Evolutionary conservation across 1,284 basidiomycete species (phyloP), one percentile per base, ranked within the genome.

Genomic region (Tilletia walkeri): DNA sequence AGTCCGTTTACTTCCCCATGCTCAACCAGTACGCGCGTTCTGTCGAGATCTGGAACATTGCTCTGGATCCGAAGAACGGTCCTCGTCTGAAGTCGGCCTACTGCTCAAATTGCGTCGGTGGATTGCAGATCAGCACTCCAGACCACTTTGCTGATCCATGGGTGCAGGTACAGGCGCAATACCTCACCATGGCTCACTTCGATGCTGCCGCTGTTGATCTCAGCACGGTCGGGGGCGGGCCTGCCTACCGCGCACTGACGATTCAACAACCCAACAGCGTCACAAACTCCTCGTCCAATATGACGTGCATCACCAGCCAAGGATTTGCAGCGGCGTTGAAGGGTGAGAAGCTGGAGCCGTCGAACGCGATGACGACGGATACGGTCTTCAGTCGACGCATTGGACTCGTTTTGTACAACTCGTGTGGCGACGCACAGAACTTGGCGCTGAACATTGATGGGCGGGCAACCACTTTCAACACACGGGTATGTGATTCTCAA

Each of bases 21-120:
- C n/a, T 48, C 24, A 2, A 10, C 2, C 71, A 72, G 41, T 72
- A 75, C 36, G 38, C 71, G 0, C 63, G 70, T 10, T 70, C 70
- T 9, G 36, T 78, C 16, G 47, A 79, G 16, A 69, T 74, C 47
- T 80, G 78, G 78, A 80, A 80, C 53, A 50, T 77, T 3, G 78
- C 78, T 0, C 70, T 80, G 4, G 73, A 80, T 47, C 30, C 16
- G 12, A 71, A 69, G 2, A 71, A 72, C 41, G 78, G 76, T 9
- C 78, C 78, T 0, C 73, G 70, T 36, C 75, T 78, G 38, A 7
- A 49, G 10, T 49, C 38, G 24, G 69, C 70, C 12, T 76, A 75
- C 69, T 79, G 78, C 70, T 47, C 56, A 6, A 65, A 73, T 7
- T 79, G 78, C 67, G 71, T 71, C 3, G 77, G 75, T 6, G 69